These are phyloP conservation scores for Theileria orientalis DNA, from an alignment of 169 alveolate genomes.

Conservation along the genomic window DNA sequence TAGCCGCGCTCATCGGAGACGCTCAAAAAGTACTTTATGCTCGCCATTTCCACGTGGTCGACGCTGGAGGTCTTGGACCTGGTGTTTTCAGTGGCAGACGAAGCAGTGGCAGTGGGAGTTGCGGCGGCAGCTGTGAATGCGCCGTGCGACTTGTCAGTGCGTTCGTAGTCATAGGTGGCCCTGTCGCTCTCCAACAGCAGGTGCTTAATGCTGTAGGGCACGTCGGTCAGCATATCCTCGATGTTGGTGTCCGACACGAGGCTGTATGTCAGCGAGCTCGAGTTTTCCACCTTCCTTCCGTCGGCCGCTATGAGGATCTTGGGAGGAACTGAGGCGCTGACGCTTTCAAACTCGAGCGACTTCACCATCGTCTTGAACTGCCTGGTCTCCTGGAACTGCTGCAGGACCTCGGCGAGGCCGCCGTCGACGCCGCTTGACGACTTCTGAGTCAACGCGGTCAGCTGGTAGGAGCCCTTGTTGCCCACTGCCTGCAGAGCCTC, in stretches of 20 bases:
- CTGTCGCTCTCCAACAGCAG: background rate
- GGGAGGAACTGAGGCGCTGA: conserved; percentile 80
- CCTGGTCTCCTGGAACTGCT: conserved; percentile 65
- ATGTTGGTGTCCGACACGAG: conserved; percentile 45
- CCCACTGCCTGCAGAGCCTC: conserved; percentile 3
- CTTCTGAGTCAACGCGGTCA: background rate
- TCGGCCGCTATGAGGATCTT: conserved; percentile 78
- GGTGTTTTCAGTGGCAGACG: background rate
- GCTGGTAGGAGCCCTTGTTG: conserved; percentile 19
- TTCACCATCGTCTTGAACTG: conserved; percentile 71
- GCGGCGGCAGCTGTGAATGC: no score
- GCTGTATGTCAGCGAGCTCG: conserved; percentile 41
- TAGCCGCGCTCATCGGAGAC: conserved; percentile 13
- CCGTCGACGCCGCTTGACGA: conserved; percentile 23
- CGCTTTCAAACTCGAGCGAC: conserved; percentile 68
- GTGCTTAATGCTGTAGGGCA: conserved; percentile 30
- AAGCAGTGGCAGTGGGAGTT: background rate
- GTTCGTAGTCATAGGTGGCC: conserved; percentile 9
- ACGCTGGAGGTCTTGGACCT: background rate
- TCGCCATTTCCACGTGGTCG: background rate
- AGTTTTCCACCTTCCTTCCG: conserved; percentile 69
- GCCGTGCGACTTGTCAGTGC: no score
- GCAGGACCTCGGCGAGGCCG: conserved; percentile 74
- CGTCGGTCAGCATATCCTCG: conserved; percentile 45
- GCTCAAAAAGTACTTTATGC: conserved; percentile 56